phyloP scores from a whole-genome alignment of 768 basidiomycete species.

The Sporobolomyces phaffii region DNA sequence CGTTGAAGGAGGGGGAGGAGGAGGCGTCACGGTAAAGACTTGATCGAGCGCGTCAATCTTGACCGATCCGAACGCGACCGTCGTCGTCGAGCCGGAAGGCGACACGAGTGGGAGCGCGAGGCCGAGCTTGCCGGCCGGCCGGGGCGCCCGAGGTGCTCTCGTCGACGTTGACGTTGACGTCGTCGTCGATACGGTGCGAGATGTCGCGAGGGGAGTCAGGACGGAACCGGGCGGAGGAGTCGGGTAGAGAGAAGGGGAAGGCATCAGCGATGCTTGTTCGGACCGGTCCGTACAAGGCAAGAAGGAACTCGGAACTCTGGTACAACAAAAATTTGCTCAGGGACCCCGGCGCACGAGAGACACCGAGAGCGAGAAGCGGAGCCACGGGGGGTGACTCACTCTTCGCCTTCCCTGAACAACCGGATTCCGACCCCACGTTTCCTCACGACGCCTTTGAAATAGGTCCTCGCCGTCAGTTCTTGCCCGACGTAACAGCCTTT shows the following conservation, averaged over 20 bases:
- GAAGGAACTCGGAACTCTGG: conserved; percentile 1
- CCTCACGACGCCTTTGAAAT: conserved; percentile 83
- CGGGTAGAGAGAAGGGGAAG: conserved; percentile 28
- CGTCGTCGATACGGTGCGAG: neutral
- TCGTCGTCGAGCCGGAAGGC: conserved; percentile 2
- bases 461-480: conserved; percentile 91
- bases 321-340: too few relatives aligned
- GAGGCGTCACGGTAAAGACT: neutral
- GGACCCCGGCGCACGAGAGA: neutral
- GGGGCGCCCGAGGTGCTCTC: neutral
- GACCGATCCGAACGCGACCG: conserved; percentile 31
- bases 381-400: conserved; percentile 32
- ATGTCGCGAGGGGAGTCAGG: conserved; percentile 19
- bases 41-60: conserved; percentile 22
- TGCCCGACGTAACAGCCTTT: conserved; percentile 99
- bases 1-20: neutral
- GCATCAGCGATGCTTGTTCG: neutral
- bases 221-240: conserved; percentile 14
- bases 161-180: neutral
- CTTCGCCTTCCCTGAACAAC: conserved; percentile 51
- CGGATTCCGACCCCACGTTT: conserved; percentile 83
- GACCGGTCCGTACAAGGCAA: conserved; percentile 24
- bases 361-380: neutral
- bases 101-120: conserved; percentile 17
- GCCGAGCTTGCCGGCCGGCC: conserved; percentile 24